Percentiles rank a stretch among this genome's conserved stretches.
These are phyloP conservation scores for Populus hybrid DNA, from an alignment of 441 rosid genomes.

Conservation along the genomic window DNA sequence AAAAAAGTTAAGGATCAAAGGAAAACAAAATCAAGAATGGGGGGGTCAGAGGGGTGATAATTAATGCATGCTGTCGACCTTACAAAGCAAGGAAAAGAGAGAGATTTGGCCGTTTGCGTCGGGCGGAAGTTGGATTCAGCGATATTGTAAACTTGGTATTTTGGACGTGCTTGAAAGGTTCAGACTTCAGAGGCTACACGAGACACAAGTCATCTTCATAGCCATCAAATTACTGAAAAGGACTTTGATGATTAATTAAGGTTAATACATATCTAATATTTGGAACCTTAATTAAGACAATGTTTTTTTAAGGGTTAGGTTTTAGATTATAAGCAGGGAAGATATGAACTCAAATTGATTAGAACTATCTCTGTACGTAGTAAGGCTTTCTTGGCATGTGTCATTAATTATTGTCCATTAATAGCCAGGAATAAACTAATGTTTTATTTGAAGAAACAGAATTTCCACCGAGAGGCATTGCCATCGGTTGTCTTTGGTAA, in stretches of 20 bases:
- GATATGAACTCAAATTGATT: background rate
- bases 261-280: too few species aligned
- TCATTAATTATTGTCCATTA: too few species aligned
- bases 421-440: too few species aligned
- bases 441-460: background rate
- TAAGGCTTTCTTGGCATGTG: too few species aligned
- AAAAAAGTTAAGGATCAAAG: background rate
- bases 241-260: background rate
- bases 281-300: too few species aligned
- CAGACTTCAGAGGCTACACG: too few species aligned
- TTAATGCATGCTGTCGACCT: background rate
- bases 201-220: background rate
- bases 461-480: background rate
- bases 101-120: conserved; percentile 10
- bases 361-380: background rate
- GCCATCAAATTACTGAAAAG: background rate
- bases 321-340: background rate
- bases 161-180: background rate
- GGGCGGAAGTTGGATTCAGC: conserved; percentile 23
- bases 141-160: conserved; percentile 15
- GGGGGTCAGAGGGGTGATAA: background rate
- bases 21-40: background rate
- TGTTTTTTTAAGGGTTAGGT: too few species aligned
- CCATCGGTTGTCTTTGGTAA: background rate
- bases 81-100: background rate